Base-by-base conservation (phyloP, 768 basidiomycete genomes). In the Podaxis carcinomalis region DNA sequence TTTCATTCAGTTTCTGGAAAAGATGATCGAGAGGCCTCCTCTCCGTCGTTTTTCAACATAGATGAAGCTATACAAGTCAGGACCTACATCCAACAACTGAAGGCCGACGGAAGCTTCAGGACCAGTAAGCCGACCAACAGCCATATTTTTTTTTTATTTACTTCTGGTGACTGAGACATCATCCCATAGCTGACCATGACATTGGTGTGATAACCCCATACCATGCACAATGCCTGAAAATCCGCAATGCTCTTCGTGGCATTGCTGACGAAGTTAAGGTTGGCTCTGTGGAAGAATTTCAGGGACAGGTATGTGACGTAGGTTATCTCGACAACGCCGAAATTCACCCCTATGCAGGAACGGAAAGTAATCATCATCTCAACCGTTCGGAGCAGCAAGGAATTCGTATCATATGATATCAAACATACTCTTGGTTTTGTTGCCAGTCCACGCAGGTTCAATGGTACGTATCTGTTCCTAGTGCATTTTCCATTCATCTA, bases 11-110 rank as follows among this genome's bases (percentile, higher is more conserved):
- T 88, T 13, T 66, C 73, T 14, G 88, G 88, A 14, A 81, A 82
- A 64, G 87, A 90, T 65, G 79, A 82, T 28, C 80, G 86, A 19
- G 87, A 90, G 65, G 79, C 81, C 2, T 78, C 80, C 0, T 88
- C 87, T 0, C 88, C 87, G 1, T 89, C 86, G 0, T 89, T 87
- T 70, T 89, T 89, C 75, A 90, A 90, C 61, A 78, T 83, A 39
- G 78, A 83, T 28, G 87, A 89, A 64, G 77, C 76, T 0, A 67
- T 79, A 0, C 79, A 82, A 50, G 83, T 88, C 50, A 82, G 80
- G 63, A 64, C 67, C 0, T 89, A 88, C 61, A 71, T 81, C 0
- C 68, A 79, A 61, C 63, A 56, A 5, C 65, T 80, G 14, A 76
- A 76, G 28, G 62, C 64, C 1, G 73, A 77, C 51, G 64, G 73